A percentile compares a stretch with the other conserved stretches of the same genome.
These are phyloP conservation scores for Citrullus amarus DNA, from an alignment of 306 rosid genomes.

Conservation along the genomic window DNA sequence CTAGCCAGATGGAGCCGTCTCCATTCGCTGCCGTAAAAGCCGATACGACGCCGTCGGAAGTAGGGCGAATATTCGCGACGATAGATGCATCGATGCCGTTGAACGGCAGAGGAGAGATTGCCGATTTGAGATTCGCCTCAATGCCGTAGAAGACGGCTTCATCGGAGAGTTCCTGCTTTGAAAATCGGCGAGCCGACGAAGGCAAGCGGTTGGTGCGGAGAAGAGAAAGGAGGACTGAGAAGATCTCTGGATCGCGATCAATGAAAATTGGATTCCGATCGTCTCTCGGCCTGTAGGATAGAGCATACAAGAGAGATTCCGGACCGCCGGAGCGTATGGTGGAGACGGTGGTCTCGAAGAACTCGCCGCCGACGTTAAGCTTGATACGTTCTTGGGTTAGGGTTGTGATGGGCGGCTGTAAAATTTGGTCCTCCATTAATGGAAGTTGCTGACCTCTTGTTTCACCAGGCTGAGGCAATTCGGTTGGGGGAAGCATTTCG, in stretches of 20 bases:
- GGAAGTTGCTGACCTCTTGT: background rate
- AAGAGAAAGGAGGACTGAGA: constrained; percentile 67
- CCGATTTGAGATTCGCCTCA: constrained; percentile 48
- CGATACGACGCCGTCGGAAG: constrained; percentile 66
- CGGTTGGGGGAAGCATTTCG: background rate
- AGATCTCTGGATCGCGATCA: constrained; percentile 85
- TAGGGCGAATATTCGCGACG: constrained; percentile 38
- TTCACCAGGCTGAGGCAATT: background rate
- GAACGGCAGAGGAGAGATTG: constrained; percentile 47
- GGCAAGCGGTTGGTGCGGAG: constrained; percentile 70
- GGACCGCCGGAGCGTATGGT: constrained; percentile 64
- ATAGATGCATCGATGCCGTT: constrained; percentile 65
- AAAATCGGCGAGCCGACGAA: constrained; percentile 47
- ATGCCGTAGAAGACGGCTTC: constrained; percentile 80
- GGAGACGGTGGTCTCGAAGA: constrained; percentile 63
- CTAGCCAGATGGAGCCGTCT: constrained; percentile 76
- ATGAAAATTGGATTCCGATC: constrained; percentile 59
- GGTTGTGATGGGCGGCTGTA: constrained; percentile 4
- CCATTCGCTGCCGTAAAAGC: constrained; percentile 31
- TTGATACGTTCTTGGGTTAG: constrained; percentile 39
- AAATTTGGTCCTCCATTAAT: constrained; percentile 15
- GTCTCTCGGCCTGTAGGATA: constrained; percentile 38
- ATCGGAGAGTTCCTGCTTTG: constrained; percentile 70
- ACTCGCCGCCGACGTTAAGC: constrained; percentile 85
- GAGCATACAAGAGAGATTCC: constrained; percentile 59